Evolutionary conservation across 495 filamentous ascomycete genomes (phyloP), one percentile per base, ranked within the genome.

Genomic region (Sporormia fimetaria): DNA sequence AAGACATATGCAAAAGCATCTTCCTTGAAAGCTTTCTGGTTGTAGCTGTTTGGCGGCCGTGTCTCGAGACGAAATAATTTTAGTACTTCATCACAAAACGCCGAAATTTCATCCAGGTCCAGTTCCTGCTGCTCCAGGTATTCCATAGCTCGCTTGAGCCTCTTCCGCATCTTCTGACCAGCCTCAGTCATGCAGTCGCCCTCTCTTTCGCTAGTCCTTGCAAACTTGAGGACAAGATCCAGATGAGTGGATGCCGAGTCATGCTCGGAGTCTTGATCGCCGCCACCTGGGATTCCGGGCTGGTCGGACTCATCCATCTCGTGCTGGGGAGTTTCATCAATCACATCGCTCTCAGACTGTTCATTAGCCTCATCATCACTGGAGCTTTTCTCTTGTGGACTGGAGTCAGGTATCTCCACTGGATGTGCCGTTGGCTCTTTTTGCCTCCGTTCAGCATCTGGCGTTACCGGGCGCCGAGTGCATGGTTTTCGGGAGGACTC

Each of bases 1-100:
- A 51, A 51, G 1, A 44, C 29, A 26, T 44, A 45, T 11, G 16
- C 36, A 22, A 32, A 51, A 9, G 41, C 34, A 21, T 51, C 47
- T 4, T 11, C 20, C 21, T 51, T 51, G 29, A 51, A 27, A 2
- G 18, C 21, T 11, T 2, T 29, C 15, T 16, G 39, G 10, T 36
- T 7, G 2, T 39, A 33, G 2, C 6, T 10, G 11, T 38, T 22
- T n/a, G n/a, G n/a, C n/a, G n/a, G n/a, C n/a, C n/a, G n/a, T n/a
- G n/a, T n/a, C 1, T 33, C 18, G 21, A 30, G 33, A 21, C 16
- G 11, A 18, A 39, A 20, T 28, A 33, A 25, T 3, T 9, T 23
- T 9, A 16, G 23, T 20, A 49, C 16, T 11, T 10, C 21, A 14
- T 36, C 14, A 2, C 17, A 14, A 3, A 25, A 33, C 1, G 22